phyloP scores from a whole-genome alignment of 169 alveolate species.

The Miamiensis avidus region DNA sequence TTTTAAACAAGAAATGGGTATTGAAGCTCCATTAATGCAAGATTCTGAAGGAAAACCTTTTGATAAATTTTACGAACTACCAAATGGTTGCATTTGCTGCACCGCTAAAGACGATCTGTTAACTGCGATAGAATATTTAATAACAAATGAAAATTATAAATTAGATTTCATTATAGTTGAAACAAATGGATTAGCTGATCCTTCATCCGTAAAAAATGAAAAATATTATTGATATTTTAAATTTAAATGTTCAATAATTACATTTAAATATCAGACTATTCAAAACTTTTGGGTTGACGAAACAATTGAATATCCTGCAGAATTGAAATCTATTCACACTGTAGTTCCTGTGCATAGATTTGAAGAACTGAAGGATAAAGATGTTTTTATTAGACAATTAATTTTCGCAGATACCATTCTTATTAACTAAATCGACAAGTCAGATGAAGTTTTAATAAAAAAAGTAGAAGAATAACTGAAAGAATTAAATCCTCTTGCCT shows the following conservation, averaged over 20 bases:
- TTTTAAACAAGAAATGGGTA: conserved; percentile 78
- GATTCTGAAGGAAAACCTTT: conserved; percentile 84
- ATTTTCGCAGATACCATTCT: conserved; percentile 37
- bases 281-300: conserved; percentile 86
- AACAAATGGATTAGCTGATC: conserved; percentile 88
- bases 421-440: conserved; percentile 28
- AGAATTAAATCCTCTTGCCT: conserved; percentile 29
- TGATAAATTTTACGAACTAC: conserved; percentile 83
- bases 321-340: conserved; percentile 68
- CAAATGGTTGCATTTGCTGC: conserved; percentile 93
- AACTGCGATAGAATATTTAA: conserved; percentile 69
- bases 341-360: conserved; percentile 53
- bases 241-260: background rate
- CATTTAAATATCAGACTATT: conserved; percentile 27
- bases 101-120: conserved; percentile 81
- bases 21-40: conserved; percentile 84
- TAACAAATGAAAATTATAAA: conserved; percentile 52
- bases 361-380: background rate
- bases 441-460: background rate
- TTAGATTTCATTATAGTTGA: conserved; percentile 77
- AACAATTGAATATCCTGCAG: conserved; percentile 56
- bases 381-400: conserved; percentile 32
- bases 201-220: conserved; percentile 48
- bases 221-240: background rate
- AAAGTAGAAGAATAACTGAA: background rate